Base-by-base conservation (phyloP, 805 yeast species). In the Starmerella kuoi region DNA sequence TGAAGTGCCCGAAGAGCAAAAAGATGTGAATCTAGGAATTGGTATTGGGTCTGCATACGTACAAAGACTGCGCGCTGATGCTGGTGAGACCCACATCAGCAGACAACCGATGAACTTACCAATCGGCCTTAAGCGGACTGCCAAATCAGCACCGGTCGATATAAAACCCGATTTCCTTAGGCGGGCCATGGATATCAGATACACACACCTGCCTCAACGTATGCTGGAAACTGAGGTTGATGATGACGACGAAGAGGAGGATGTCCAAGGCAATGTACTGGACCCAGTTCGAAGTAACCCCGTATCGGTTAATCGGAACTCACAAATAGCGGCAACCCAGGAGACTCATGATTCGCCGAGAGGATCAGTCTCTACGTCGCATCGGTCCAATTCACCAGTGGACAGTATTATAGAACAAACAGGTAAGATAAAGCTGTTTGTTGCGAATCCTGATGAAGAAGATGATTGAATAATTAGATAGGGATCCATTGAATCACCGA, bases 181-280 rank as follows among this genome's bases (percentile, higher is more conserved):
- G 35, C 46, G 57, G 28, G 61, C 63, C 25, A 59, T 62, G 61
- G 65, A 62, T 30, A 57, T 61, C 31, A 52, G 62, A 11, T 64
- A 62, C 40, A 54, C 64, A 21, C 66, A 62, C 37, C 47, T 62
- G 37, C 59, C 74, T 41, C 81, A 80, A 21, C 68, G 84, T 35
- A 66, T 80, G 60, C 64, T 81, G 46, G 88, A 87, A 2, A 72
- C 79, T 20, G 91, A 80, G 57, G 77, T 80, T 28, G 87, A 78
- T 48, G 84, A 79, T 41, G 73, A 67, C 26, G 83, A 75, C 31
- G 42, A 33, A n/a, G 33, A 40, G 27, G 41, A 31, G 18, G 27
- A n/a, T 14, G 14, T 14, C n/a, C n/a, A n/a, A n/a, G n/a, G n/a
- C n/a, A n/a, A n/a, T n/a, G n/a, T n/a, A n/a, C n/a, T n/a, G n/a